phyloP scores from a whole-genome alignment of 2,329 filamentous ascomycete genomes.

The Claviceps lovelessii region DNA sequence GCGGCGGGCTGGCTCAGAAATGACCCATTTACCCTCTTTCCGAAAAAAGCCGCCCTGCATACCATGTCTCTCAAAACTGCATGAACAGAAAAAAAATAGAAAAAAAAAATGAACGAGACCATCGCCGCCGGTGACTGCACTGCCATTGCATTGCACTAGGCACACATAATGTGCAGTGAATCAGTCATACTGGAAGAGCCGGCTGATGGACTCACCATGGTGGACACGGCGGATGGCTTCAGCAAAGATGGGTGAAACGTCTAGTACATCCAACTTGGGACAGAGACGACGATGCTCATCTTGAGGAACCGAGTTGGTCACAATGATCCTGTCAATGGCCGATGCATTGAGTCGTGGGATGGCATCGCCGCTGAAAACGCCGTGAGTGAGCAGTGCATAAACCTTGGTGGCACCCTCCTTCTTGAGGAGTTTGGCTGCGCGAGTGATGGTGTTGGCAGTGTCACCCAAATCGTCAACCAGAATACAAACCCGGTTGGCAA shows the following conservation, averaged over 20 bases:
- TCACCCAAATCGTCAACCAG: constrained; percentile 90
- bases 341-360: constrained; percentile 90
- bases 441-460: constrained; percentile 92
- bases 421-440: constrained; percentile 91
- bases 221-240: constrained; percentile 94
- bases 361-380: constrained; percentile 87
- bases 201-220: constrained; percentile 94
- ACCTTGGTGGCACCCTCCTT: constrained; percentile 86
- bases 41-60: not conserved
- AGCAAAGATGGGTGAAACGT: constrained; percentile 79
- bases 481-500: constrained; percentile 68
- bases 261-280: constrained; percentile 80
- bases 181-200: constrained; percentile 50
- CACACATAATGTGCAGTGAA: not conserved
- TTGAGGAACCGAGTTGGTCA: constrained; percentile 92
- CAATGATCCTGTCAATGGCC: constrained; percentile 80
- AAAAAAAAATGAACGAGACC: not conserved
- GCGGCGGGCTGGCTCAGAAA: not conserved
- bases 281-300: constrained; percentile 63
- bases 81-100: not conserved
- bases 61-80: not conserved
- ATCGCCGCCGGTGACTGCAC: not conserved
- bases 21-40: not conserved
- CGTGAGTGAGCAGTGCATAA: constrained; percentile 86
- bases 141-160: not conserved